Evolutionary conservation across 805 yeast species (phyloP).

Genomic region (Helenozyma baotianmanensis): DNA sequence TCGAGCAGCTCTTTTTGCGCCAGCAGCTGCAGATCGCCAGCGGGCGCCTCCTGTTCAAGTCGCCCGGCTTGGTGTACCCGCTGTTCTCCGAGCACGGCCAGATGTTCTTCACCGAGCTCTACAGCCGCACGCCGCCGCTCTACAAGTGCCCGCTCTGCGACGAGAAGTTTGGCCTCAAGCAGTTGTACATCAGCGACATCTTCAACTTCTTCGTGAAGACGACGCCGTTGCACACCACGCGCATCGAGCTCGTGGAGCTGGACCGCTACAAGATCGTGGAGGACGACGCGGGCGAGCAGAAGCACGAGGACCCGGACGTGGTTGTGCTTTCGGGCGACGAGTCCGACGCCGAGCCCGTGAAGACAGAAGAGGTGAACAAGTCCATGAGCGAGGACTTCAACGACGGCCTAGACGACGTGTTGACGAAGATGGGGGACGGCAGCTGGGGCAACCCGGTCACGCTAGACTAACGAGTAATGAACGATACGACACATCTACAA

Average conservation of each 20-base stretch:
- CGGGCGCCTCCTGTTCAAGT: conserved; percentile 7
- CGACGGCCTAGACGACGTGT: conserved; percentile 29
- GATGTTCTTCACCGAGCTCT: conserved; percentile 15
- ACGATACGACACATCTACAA: too few species aligned
- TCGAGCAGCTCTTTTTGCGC: conserved; percentile 9
- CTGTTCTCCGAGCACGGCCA: conserved; percentile 17
- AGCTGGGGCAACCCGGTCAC: conserved; percentile 39
- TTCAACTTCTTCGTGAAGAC: conserved; percentile 39
- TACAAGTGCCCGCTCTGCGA: conserved; percentile 42
- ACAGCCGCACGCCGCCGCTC: conserved; percentile 19
- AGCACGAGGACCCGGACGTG: conserved; percentile 17
- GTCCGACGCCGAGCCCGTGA: conserved; percentile 17
- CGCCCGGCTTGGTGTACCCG: conserved; percentile 11
- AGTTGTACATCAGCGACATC: conserved; percentile 33
- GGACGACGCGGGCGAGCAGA: conserved; percentile 14
- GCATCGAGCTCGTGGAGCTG: conserved; percentile 34
- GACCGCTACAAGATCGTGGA: conserved; percentile 30
- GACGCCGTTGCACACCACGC: conserved; percentile 29
- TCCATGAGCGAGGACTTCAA: conserved; percentile 12
- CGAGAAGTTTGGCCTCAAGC: conserved; percentile 26
- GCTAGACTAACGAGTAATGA: conserved; percentile 29
- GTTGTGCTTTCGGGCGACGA: conserved; percentile 28
- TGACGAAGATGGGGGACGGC: conserved; percentile 29
- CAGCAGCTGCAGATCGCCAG: conserved; percentile 12
- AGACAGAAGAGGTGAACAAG: neutral